phyloP scores from a whole-genome alignment of 371 early-diverging fungal species.

The Cladochytrium tenue region DNA sequence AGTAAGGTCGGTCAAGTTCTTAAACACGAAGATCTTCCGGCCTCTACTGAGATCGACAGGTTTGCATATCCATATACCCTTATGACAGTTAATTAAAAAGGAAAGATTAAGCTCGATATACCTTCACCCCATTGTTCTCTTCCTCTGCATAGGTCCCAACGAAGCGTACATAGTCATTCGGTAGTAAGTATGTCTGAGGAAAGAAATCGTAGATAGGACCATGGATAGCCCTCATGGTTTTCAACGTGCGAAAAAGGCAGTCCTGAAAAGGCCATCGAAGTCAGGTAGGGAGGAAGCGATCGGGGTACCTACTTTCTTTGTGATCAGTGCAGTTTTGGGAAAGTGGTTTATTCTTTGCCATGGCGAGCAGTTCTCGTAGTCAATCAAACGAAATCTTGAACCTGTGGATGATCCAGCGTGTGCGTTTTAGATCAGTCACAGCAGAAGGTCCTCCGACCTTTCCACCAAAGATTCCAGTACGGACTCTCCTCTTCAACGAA shows the following conservation, averaged over 20 bases:
- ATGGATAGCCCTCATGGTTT: conserved; percentile 41
- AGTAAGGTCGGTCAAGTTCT: conserved; percentile 32
- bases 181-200: conserved; percentile 44
- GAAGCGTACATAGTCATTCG: conserved; percentile 44
- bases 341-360: conserved; percentile 48
- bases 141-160: conserved; percentile 40
- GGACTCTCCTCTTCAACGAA: conserved; percentile 31
- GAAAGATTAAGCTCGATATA: conserved; percentile 1
- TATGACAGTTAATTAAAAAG: background rate
- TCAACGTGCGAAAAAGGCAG: conserved; percentile 36
- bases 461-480: conserved; percentile 52
- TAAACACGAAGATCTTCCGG: conserved; percentile 45
- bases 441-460: conserved; percentile 21
- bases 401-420: conserved; percentile 16
- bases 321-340: conserved; percentile 40
- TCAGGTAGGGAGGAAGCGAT: conserved; percentile 3
- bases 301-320: conserved; percentile 32
- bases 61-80: conserved; percentile 49
- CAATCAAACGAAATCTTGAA: conserved; percentile 25
- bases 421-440: background rate
- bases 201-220: conserved; percentile 42
- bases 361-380: conserved; percentile 34
- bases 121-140: conserved; percentile 31
- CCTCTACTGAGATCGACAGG: conserved; percentile 48
- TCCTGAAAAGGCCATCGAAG: conserved; percentile 26